Evolutionary conservation across 257 asterid genomes (phyloP).

Genomic region (Salvia rosmarinus): DNA sequence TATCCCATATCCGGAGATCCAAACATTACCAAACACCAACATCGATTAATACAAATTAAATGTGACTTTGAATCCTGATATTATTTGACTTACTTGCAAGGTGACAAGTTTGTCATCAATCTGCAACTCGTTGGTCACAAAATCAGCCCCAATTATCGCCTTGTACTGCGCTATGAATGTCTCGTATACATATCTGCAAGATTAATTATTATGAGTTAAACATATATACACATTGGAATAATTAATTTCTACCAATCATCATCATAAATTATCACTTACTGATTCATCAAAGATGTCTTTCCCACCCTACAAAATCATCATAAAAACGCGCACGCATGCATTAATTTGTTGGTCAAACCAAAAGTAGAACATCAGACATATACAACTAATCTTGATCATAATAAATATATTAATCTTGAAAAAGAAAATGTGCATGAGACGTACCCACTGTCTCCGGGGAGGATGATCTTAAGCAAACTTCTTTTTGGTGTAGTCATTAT

Average conservation of each 20-base stretch:
- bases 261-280: conserved; percentile 38
- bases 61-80: too few species aligned
- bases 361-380: neutral
- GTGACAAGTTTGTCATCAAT: conserved; percentile 70
- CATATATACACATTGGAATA: too few species aligned
- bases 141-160: conserved; percentile 91
- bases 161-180: conserved; percentile 60
- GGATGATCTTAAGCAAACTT: conserved; percentile 80
- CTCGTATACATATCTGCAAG: conserved; percentile 63
- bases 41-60: too few species aligned
- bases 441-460: conserved; percentile 90
- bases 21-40: too few species aligned
- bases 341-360: neutral
- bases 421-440: neutral
- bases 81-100: conserved; percentile 58
- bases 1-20: conserved; percentile 98
- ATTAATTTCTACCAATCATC: too few species aligned
- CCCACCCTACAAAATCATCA: conserved; percentile 71
- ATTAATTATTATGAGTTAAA: conserved; percentile 29
- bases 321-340: too few species aligned
- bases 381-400: too few species aligned
- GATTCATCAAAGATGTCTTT: conserved; percentile 80
- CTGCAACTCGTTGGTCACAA: conserved; percentile 69
- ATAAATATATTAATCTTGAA: neutral
- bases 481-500: conserved; percentile 52